Evolutionary conservation across 1,284 basidiomycete genomes (phyloP).

Genomic region (Ustilago loliicola): DNA sequence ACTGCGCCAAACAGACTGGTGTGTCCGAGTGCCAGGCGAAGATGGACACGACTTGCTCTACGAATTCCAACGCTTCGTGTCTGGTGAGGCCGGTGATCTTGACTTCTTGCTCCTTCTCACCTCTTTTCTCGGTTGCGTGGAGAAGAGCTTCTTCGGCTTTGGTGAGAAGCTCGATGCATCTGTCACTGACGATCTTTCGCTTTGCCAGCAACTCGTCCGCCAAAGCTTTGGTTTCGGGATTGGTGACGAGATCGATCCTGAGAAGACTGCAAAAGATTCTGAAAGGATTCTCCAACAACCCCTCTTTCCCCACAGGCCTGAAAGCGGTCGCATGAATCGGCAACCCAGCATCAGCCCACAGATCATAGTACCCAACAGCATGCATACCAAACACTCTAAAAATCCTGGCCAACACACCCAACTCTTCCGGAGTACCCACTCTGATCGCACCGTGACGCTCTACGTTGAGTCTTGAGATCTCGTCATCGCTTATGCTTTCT

Average conservation of each 20-base stretch:
- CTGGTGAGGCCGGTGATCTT: constrained; percentile 3
- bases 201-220: constrained; percentile 63
- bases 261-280: constrained; percentile 72
- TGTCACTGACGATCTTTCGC: constrained; percentile 70
- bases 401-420: constrained; percentile 70
- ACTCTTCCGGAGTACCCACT: constrained; percentile 71
- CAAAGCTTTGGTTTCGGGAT: constrained; percentile 59
- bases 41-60: constrained; percentile 70
- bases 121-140: constrained; percentile 25
- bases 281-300: constrained; percentile 71
- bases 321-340: constrained; percentile 73
- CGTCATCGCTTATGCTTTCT: constrained; percentile 51
- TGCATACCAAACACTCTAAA: constrained; percentile 71
- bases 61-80: constrained; percentile 57
- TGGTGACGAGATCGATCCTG: constrained; percentile 69
- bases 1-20: constrained; percentile 66
- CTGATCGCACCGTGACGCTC: constrained; percentile 73
- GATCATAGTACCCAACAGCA: constrained; percentile 72
- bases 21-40: constrained; percentile 72
- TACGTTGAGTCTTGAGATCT: constrained; percentile 66
- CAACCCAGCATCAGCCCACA: constrained; percentile 69
- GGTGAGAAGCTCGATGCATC: constrained; percentile 63
- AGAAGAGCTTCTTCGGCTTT: constrained; percentile 68
- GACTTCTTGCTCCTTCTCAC: constrained; percentile 52
- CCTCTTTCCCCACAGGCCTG: constrained; percentile 64